phyloP scores from a whole-genome alignment of 805 yeast species.

The Candida ortonii region DNA sequence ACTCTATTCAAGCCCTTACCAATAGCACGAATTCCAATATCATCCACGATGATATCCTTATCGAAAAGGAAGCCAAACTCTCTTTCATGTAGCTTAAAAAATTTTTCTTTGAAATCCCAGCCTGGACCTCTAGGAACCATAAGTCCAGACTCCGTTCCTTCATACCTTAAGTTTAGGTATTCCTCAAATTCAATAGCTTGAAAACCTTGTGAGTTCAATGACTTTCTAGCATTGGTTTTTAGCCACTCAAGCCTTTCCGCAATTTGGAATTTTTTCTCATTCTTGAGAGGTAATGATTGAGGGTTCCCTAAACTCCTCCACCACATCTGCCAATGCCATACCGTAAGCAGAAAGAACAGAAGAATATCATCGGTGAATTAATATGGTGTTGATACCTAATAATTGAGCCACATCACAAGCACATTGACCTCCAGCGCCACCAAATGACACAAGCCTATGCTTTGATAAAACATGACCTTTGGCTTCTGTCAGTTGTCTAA shows the following conservation, averaged over 20 bases:
- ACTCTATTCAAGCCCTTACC: slow-evolving; percentile 49
- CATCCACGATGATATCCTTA: slow-evolving; percentile 61
- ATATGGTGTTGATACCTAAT: slow-evolving; percentile 60
- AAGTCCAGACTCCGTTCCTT: slow-evolving; percentile 82
- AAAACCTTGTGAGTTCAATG: background rate
- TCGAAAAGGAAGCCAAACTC: slow-evolving; percentile 72
- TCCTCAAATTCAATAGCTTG: slow-evolving; percentile 50
- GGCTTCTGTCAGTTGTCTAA: slow-evolving; percentile 76
- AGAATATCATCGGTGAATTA: slow-evolving; percentile 76
- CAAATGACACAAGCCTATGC: slow-evolving; percentile 75
- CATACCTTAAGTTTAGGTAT: slow-evolving; percentile 72
- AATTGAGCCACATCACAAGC: slow-evolving; percentile 70
- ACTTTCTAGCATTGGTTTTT: slow-evolving; percentile 4
- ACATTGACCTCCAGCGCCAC: slow-evolving; percentile 92
- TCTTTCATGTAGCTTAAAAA: slow-evolving; percentile 54
- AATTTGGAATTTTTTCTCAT: slow-evolving; percentile 32
- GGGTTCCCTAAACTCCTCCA: slow-evolving; percentile 70
- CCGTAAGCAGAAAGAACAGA: slow-evolving; percentile 84
- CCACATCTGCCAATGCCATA: slow-evolving; percentile 78
- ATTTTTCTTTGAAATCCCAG: slow-evolving; percentile 39
- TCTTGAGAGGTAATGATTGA: slow-evolving; percentile 35
- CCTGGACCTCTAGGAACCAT: slow-evolving; percentile 45
- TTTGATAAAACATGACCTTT: slow-evolving; percentile 63
- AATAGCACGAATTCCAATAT: slow-evolving; percentile 66
- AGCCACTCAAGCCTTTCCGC: slow-evolving; percentile 45